phyloP scores from a whole-genome alignment of 108 stramenopile genomes.

The Licmophora abbreviata region DNA sequence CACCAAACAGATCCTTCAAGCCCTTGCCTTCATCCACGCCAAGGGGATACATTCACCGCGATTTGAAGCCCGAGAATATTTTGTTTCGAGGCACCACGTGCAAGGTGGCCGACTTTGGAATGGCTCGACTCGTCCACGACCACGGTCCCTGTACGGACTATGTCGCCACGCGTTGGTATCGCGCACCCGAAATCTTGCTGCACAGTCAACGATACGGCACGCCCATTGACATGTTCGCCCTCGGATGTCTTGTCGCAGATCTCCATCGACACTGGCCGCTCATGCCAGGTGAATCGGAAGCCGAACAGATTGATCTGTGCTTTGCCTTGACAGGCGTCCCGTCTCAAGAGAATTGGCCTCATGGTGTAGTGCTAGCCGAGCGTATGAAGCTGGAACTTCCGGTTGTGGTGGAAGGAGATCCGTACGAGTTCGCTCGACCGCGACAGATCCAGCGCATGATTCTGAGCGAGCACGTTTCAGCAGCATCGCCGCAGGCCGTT shows the following conservation, averaged over 20 bases:
- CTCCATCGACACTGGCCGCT: conserved; percentile 83
- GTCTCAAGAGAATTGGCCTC: no score
- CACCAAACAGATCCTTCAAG: conserved; percentile 82
- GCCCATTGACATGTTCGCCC: conserved; percentile 91
- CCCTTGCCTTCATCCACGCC: conserved; percentile 84
- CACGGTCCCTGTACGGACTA: conserved; percentile 78
- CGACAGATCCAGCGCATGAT: no score
- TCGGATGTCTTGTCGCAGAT: conserved; percentile 91
- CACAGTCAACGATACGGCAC: conserved; percentile 64
- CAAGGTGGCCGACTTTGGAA: conserved; percentile 94
- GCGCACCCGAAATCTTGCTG: conserved; percentile 92
- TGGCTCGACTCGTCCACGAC: conserved; percentile 50
- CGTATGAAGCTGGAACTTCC: no score
- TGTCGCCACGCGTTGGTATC: conserved; percentile 96
- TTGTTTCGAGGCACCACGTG: conserved; percentile 59
- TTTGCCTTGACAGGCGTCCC: no score
- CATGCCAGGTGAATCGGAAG: conserved; percentile 87
- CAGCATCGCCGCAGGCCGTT: no score
- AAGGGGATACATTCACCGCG: conserved; percentile 89
- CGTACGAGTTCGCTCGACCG: no score
- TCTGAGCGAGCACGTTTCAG: no score
- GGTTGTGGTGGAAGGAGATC: no score
- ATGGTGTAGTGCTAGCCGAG: no score
- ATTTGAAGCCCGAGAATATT: conserved; percentile 94
- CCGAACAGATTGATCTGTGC: conserved; percentile 88